phyloP scores from a whole-genome alignment of 1,139 yeast species.

The Kurtzmaniella quercitrusa region DNA sequence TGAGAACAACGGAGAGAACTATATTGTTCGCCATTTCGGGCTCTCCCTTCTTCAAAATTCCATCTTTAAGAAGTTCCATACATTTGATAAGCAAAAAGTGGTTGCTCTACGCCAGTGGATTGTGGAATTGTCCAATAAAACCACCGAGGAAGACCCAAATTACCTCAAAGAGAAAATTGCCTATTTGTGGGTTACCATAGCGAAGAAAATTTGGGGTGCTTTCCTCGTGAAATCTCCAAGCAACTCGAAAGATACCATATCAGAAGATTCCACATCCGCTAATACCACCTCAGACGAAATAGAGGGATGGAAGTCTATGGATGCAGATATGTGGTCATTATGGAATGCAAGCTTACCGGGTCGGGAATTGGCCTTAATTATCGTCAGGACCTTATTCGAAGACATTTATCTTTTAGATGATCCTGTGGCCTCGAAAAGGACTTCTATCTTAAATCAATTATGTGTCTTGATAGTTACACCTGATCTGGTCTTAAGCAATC shows the following conservation, averaged over 20 bases:
- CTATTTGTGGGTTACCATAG: slow-evolving; percentile 84
- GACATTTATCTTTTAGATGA: slow-evolving; percentile 93
- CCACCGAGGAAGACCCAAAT: slow-evolving; percentile 71
- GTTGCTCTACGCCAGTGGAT: slow-evolving; percentile 80
- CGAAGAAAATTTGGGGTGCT: slow-evolving; percentile 91
- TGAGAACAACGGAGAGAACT: slow-evolving; percentile 57
- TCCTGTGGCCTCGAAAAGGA: slow-evolving; percentile 79
- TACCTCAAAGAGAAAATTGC: slow-evolving; percentile 88
- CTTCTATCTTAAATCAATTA: slow-evolving; percentile 72
- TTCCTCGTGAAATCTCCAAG: slow-evolving; percentile 28
- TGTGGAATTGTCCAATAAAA: slow-evolving; percentile 64
- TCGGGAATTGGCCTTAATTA: slow-evolving; percentile 72
- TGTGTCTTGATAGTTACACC: slow-evolving; percentile 83
- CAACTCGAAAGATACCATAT: neutral
- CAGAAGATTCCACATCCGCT: slow-evolving; percentile 1
- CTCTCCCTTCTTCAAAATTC: slow-evolving; percentile 74
- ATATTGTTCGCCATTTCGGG: slow-evolving; percentile 87
- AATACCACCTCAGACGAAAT: slow-evolving; percentile 26
- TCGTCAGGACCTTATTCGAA: slow-evolving; percentile 84
- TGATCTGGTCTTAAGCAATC: slow-evolving; percentile 53
- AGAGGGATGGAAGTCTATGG: slow-evolving; percentile 93
- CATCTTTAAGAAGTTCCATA: slow-evolving; percentile 49
- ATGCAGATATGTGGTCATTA: slow-evolving; percentile 62
- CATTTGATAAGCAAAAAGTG: slow-evolving; percentile 61
- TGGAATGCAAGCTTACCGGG: slow-evolving; percentile 67